Percentiles rank a stretch among this genome's conserved stretches.
Evolutionary conservation across 305 asterid genomes (phyloP).

Genomic region (Solanum chacoense): DNA sequence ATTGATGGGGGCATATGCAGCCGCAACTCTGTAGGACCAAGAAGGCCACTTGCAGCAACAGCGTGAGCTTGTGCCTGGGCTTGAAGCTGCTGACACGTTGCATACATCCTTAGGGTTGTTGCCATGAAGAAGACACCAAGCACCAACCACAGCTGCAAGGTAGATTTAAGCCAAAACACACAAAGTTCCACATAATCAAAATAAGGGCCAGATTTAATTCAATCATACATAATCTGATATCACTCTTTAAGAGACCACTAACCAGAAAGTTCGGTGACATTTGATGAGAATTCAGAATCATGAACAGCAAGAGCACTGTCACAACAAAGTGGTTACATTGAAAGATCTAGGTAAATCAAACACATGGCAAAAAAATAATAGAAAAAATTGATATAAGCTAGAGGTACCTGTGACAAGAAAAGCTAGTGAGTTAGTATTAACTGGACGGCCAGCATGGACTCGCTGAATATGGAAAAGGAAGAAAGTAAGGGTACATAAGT

Average conservation of each 20-base stretch:
- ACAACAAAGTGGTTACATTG: constrained; percentile 15
- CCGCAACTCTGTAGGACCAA: constrained; percentile 89
- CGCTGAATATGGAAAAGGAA: constrained; percentile 37
- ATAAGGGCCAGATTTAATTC: neutral
- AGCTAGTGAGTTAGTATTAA: constrained; percentile 82
- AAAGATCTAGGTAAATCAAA: constrained; percentile 7
- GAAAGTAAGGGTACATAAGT: neutral
- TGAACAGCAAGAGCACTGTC: constrained; percentile 86
- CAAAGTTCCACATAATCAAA: neutral
- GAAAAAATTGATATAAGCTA: neutral
- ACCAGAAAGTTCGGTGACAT: constrained; percentile 98
- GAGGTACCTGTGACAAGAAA: constrained; percentile 85
- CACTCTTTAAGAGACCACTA: constrained; percentile 20
- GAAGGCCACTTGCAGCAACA: constrained; percentile 88
- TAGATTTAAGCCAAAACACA: neutral
- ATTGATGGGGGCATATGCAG: constrained; percentile 97
- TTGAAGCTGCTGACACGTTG: constrained; percentile 98
- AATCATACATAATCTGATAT: neutral
- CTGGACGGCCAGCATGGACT: constrained; percentile 83
- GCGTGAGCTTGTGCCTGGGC: constrained; percentile 99
- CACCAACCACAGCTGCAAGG: constrained; percentile 78
- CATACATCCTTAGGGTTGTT: constrained; percentile 87
- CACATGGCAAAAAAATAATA: constrained; percentile 1
- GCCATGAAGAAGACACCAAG: constrained; percentile 95
- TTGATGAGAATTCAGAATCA: constrained; percentile 96